Base-by-base conservation (phyloP, 768 basidiomycete genomes). In the Kwoniella botswanensis region DNA sequence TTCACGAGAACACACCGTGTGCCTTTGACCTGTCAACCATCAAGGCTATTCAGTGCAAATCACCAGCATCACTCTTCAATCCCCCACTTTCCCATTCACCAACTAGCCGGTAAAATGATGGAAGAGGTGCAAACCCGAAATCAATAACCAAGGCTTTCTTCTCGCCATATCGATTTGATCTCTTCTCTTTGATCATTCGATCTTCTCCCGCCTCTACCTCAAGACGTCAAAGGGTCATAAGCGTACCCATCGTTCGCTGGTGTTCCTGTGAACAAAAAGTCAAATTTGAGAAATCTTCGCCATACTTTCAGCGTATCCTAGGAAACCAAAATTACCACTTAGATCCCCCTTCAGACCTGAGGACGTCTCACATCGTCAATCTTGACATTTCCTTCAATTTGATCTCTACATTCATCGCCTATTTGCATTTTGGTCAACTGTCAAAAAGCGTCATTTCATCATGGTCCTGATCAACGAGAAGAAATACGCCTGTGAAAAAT, bases 401-500 rank as follows among this genome's bases (percentile, higher is more conserved):
- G 12, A 15, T 58, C 5, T 35, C 3, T 35, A 29, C 21, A 42
- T 58, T 29, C 1, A 4, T 4, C 13, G 6, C 13, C 24, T 24
- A 41, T 17, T 24, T 5, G 18, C 15, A 10, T 15, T 26, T 29
- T 35, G 29, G 26, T 13, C 15, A 58, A 2, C 57, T 15, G 5
- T 58, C 15, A 4, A 50, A 18, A 61, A 55, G 13, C 4, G 18
- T 9, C 11, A 6, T 35, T 9, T 0, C 61, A 62, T 17, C 54
- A 82, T 82, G 81, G 81, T 82, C 15, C 71, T 82, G 53, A 79
- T 82, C 64, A 82, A 82, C 72, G 81, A 82, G 53, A 80, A 79
- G 67, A 79, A 82, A 63, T 82, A 71, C 65, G 75, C 79, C 24
- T 94, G 94, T 83, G 92, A 91, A 86, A 91, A 93, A 13, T 97